Conservation (phyloP, 2,329 filamentous ascomycete genomes). For the Claviceps humidiphila region DNA sequence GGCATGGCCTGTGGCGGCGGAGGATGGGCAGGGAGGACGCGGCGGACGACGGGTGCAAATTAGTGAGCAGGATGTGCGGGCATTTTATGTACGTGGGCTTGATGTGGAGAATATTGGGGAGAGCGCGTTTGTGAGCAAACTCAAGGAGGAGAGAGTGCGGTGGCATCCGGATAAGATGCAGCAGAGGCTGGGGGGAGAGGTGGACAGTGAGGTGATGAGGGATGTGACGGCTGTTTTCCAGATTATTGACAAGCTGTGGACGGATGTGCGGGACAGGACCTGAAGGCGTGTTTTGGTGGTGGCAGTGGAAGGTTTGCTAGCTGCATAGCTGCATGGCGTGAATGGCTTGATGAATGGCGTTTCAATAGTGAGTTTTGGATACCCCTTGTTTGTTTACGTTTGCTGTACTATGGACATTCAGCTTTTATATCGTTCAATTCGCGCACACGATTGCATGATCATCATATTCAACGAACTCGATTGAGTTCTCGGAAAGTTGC, state of each 20-base stretch:
- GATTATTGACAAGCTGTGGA: constrained; percentile 72
- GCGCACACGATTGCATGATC: too few relatives aligned
- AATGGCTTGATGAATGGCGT: background rate
- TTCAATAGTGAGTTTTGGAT: background rate
- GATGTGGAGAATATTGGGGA: constrained; percentile 29
- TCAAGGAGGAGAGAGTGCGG: constrained; percentile 76
- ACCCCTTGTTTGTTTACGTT: background rate
- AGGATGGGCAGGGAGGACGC: constrained; percentile 32
- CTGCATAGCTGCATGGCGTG: too few relatives aligned
- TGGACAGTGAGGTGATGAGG: constrained; percentile 60
- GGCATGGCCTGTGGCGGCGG: constrained; percentile 58
- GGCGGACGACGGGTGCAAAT: constrained; percentile 27
- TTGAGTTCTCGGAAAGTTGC: too few relatives aligned
- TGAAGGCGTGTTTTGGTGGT: background rate
- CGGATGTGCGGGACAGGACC: constrained; percentile 32
- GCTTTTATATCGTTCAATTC: background rate
- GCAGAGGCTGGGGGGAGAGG: constrained; percentile 63
- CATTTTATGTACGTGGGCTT: constrained; percentile 49
- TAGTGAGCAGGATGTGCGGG: constrained; percentile 45
- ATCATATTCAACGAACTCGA: too few relatives aligned
- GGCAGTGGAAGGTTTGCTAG: background rate
- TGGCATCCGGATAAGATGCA: constrained; percentile 99
- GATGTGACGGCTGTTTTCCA: constrained; percentile 86
- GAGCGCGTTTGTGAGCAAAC: constrained; percentile 30
- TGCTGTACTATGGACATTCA: background rate